phyloP scores from a whole-genome alignment of 2,329 filamentous ascomycete genomes.

The Chaetomiaceae sp. region DNA sequence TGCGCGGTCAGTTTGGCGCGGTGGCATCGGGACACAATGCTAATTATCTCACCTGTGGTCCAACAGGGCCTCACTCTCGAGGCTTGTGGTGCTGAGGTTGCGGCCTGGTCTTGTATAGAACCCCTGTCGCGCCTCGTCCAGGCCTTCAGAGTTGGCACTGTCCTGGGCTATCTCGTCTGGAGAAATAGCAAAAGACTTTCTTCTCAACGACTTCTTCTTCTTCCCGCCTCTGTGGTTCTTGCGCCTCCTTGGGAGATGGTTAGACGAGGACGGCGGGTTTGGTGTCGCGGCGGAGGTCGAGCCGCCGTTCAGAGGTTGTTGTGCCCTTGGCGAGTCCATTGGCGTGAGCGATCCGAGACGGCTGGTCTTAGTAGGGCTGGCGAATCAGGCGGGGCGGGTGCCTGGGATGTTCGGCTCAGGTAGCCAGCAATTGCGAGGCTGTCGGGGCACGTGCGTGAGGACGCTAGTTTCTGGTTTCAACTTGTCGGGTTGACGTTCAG shows the following conservation, averaged over 20 bases:
- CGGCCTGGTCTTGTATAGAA: constrained; percentile 49
- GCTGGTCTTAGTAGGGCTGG: neutral
- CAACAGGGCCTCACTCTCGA: constrained; percentile 82
- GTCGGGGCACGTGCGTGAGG: neutral
- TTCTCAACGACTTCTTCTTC: constrained; percentile 69
- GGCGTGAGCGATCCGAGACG: neutral
- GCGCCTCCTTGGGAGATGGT: constrained; percentile 48
- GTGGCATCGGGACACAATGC: neutral
- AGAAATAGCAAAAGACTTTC: constrained; percentile 73
- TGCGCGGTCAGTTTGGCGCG: constrained; percentile 21
- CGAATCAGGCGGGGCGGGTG: constrained; percentile 9
- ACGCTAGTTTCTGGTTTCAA: too few species aligned
- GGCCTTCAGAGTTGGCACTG: constrained; percentile 34
- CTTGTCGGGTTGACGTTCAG: too few species aligned
- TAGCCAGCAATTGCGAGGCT: neutral
- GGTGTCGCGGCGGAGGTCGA: neutral
- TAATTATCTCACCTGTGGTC: constrained; percentile 66
- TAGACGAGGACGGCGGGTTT: constrained; percentile 11
- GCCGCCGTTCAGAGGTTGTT: neutral
- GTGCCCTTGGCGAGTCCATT: constrained; percentile 10
- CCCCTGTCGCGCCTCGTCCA: constrained; percentile 34
- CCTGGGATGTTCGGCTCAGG: constrained; percentile 4
- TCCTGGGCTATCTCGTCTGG: constrained; percentile 48
- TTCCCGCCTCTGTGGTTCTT: constrained; percentile 73
- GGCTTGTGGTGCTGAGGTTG: constrained; percentile 75